Evolutionary conservation across 139 green algal genomes (phyloP), one percentile per base, ranked within the genome.

Genomic region (Edaphochlamys debaryana): DNA sequence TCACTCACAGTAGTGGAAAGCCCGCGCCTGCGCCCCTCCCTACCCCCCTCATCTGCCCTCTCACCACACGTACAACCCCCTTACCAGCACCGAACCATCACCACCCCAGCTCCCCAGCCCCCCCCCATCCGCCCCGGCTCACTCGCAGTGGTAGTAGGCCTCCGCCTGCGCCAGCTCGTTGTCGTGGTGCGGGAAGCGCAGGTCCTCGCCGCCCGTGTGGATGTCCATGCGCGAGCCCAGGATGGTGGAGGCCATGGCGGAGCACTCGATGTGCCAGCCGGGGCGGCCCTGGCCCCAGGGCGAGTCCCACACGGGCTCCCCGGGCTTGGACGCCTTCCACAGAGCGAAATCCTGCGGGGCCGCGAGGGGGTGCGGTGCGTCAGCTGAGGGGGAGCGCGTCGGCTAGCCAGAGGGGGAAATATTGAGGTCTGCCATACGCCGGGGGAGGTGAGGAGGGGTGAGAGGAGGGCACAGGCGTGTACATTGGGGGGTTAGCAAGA

Each of bases 201-300:
- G 95, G 87, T 99, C 97, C 69, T 95, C 93, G 8, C 97, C 97
- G 0, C 97, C 96, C 15, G 89, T 97, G 92, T 99, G 95, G 80
- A 99, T 98, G 91, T 99, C 97, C 79, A 99, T 87, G 38, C 86
- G 87, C 32, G 76, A 22, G 27, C 97, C 97, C 45, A 99, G 85
- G 36, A 99, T 86, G 19, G 93, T 83, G 56, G 63, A 92, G 4
- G 97, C 97, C 97, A 99, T 99, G 19, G 96, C 97, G 48, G 87
- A 95, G 95, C 97, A 99, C 90, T 99, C 97, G 76, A 99, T 99
- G 90, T 99, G 97, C 97, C 97, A 99, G 22, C 97, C 96, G 67
- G 95, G 95, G 30, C 95, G 79, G 0, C 95, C 95, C 30, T 67
- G 56, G 40, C 97, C 97, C 96, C 96, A 99, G 8, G 97, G 97